Evolutionary conservation across 139 green algal genomes (phyloP), one percentile per base, ranked within the genome.

Genomic region (Chlorella sp.): DNA sequence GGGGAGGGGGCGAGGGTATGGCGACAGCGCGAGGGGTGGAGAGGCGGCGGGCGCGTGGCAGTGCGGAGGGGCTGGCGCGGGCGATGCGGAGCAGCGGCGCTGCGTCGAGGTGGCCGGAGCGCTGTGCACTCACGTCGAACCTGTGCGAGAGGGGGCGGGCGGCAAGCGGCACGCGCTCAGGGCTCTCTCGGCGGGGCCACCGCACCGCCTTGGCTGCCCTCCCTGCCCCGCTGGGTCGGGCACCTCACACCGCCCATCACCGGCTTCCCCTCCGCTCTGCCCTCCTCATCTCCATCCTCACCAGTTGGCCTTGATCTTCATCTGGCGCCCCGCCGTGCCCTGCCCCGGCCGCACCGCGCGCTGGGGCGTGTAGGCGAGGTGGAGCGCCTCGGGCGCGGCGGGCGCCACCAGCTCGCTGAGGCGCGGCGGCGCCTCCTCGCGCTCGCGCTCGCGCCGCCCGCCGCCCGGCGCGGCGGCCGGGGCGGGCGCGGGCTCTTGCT

Each of bases 281-380:
- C 4, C 23, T 8, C 69, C 29, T 7, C 19, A 61, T 43, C 48
- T 29, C 76, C 74, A 69, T 69, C 66, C n/a, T n/a, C 76, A 82
- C 77, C 77, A 82, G 67, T 82, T 82, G 50, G 77, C 77, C 42
- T 59, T 56, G 12, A 82, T 43, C 3, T 14, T 43, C 21, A 77
- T 21, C 25, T 6, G 25, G 31, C 71, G 41, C 8, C 77, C 77
- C 2, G 41, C 51, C 14, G 33, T 29, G 70, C 77, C 77, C 25
- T 43, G 55, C 25, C 25, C 35, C 8, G 77, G 77, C 7, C 77
- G 67, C 62, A 71, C 31, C 1, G 77, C 55, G 45, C 68, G 77
- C 23, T 60, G 35, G 9, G 77, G 77, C 8, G 48, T 73, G 73
- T 73, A 79, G 48, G 73, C 38, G 38, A 79, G 73, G 50, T 67